Conservation (phyloP, 108 stramenopile species). For the Skeletonema potamos region DNA sequence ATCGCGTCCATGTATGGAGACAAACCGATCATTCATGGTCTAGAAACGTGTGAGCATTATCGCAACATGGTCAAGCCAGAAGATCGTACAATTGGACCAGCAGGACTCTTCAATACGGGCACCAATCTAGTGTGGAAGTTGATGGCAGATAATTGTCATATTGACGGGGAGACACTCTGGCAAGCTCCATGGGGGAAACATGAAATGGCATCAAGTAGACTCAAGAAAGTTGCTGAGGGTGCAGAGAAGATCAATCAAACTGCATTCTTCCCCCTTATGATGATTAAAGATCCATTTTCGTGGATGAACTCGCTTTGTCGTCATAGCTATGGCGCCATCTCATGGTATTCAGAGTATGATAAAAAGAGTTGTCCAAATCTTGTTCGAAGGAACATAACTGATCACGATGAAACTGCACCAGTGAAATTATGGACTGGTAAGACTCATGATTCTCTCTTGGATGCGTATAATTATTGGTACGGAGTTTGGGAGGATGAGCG, state of each 20-base stretch:
- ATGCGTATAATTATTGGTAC: constrained; percentile 80
- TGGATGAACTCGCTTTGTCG: constrained; percentile 55
- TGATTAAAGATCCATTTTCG: constrained; percentile 54
- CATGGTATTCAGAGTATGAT: constrained; percentile 34
- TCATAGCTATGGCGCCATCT: constrained; percentile 31
- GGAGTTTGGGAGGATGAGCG: constrained; percentile 54
- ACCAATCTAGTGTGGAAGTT: constrained; percentile 73
- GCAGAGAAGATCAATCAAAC: constrained; percentile 39
- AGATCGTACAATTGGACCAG: constrained; percentile 1
- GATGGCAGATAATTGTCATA: constrained; percentile 57
- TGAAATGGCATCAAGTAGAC: background rate
- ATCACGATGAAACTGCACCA: constrained; percentile 7
- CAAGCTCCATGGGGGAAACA: no score
- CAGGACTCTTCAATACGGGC: constrained; percentile 86
- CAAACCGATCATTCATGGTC: constrained; percentile 38
- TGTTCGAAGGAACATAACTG: constrained; percentile 25
- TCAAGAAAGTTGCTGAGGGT: background rate
- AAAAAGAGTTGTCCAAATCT: constrained; percentile 49
- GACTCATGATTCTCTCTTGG: constrained; percentile 48
- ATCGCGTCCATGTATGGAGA: constrained; percentile 36
- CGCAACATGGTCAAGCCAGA: constrained; percentile 25
- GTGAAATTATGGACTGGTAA: constrained; percentile 20
- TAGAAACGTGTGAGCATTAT: constrained; percentile 45
- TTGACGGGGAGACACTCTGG: background rate
- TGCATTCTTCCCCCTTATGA: constrained; percentile 48